Base-by-base conservation (phyloP, 1,284 basidiomycete species). In the Cystobasidium slooffiae region DNA sequence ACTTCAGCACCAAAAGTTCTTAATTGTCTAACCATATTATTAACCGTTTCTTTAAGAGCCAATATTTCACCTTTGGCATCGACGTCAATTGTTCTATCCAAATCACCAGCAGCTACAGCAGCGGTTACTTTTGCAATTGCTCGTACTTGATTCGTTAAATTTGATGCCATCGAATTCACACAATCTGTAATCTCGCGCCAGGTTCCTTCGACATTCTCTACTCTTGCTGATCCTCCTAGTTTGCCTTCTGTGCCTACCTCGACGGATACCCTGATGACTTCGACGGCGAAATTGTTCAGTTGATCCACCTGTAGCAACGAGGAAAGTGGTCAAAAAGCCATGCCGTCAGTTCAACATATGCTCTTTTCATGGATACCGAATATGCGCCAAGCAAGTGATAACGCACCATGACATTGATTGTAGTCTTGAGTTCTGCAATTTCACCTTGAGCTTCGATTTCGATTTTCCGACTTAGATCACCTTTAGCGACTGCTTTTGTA, bases 401-500 rank as follows among this genome's bases (percentile, higher is more conserved):
- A n/a, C 81, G 69, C 59, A 86, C 94, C 97, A 97, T 98, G 83
- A 91, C 91, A 81, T 99, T 99, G 82, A 99, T 94, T 47, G 94
- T 99, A 76, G 84, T 83, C 81, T 87, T 98, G 82, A 98, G 85
- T 78, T 97, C 94, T 8, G 97, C 86, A 87, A 99, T 97, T 85
- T 98, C 96, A 75, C 96, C 95, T 82, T 95, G 92, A 31, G 96
- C 95, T 80, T 97, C 94, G 77, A 97, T 94, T 77, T 93, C 90
- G 82, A 98, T 93, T 55, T 90, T 90, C 83, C 94, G 91, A 77
- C 86, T 88, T 65, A 98, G 85, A 80, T 98, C 93, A 69, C 97
- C 97, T 76, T 90, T 86, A 0, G 97, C 96, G 77, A 99, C 96
- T 55, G 93, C 93, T 81, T 94, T 98, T n/a, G 96, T 99, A 80